Base-by-base conservation (phyloP, 768 basidiomycete species). In the Inosperma sp. region DNA sequence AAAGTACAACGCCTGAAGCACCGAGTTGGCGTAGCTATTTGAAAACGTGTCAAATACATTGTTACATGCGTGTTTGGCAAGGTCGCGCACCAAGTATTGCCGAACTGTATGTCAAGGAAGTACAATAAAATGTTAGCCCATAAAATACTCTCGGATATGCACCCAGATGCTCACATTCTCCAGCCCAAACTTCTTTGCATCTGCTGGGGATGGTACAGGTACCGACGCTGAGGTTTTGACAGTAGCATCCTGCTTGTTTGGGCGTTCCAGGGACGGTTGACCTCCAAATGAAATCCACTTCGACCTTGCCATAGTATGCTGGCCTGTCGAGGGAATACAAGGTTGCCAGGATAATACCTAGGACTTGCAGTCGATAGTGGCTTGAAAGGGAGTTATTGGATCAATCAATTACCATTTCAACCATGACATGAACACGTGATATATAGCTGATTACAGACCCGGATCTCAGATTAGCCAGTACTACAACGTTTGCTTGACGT, bases 1-100 rank as follows among this genome's bases (percentile, higher is more conserved):
- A 67, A 94, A 95, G 72, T 97, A 99, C 49, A 98, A 80, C 0
- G 96, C 86, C 67, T 99, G 95, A 13, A 99, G 78, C 19, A 99
- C 93, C n/a, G 95, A 96, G 70, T 98, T 99, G 72, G 88, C 93
- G 69, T 99, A 99, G 72, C 93, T 93, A 65, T 52, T 47, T 40
- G 48, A 43, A 23, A 59, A 66, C 46, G 64, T 61, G 54, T 29
- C 43, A 49, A 64, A 61, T 54, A 29, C 41, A 45, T 54, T 40
- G 42, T 46, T 17, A 22, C 39, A 33, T 30, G 42, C 26, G 16
- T n/a, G 47, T 42, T 21, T 39, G 25, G 31, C 47, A 14, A 26
- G 23, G 21, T 41, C 29, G 52, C 77, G 60, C 57, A 93, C 93
- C 94, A 98, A 40, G 92, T 98, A 66, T 97, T 98, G 33, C 93